phyloP scores from a whole-genome alignment of 345 rosid species.

The Eucalyptus erythrocorys region DNA sequence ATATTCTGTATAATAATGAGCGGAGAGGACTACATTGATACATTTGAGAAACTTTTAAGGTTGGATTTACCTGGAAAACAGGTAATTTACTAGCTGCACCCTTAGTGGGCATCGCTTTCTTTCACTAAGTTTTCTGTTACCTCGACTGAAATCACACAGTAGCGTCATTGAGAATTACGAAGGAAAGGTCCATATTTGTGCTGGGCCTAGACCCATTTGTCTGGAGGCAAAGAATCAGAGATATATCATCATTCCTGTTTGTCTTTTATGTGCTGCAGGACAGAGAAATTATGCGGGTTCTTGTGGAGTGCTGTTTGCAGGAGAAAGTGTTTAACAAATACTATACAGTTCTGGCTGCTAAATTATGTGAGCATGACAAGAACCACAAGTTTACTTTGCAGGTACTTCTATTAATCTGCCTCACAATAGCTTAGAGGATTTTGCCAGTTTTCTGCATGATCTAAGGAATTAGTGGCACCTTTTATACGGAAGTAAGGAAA shows the following conservation, averaged over 20 bases:
- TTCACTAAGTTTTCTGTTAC: not conserved
- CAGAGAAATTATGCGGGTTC: slow-evolving; percentile 88
- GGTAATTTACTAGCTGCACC: slow-evolving; percentile 10
- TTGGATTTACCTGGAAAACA: slow-evolving; percentile 79
- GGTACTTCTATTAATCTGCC: slow-evolving; percentile 20
- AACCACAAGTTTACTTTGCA: slow-evolving; percentile 84
- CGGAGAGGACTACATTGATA: slow-evolving; percentile 83
- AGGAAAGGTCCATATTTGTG: not conserved
- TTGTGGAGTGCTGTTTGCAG: slow-evolving; percentile 81
- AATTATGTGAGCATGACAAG: slow-evolving; percentile 78
- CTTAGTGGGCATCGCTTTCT: not conserved
- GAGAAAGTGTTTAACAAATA: slow-evolving; percentile 85
- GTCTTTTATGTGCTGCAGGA: slow-evolving; percentile 30
- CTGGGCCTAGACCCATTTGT: not conserved
- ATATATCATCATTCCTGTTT: not conserved
- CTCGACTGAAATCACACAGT: not conserved
- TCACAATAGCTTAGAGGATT: not conserved
- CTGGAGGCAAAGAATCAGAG: not conserved
- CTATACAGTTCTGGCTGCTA: slow-evolving; percentile 63
- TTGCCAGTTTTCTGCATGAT: not conserved
- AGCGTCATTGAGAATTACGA: not conserved
- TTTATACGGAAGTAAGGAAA: not conserved
- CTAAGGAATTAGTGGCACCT: not conserved
- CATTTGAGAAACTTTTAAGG: slow-evolving; percentile 82
- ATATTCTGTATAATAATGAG: slow-evolving; percentile 93